phyloP scores from a whole-genome alignment of 768 basidiomycete genomes.

The Piloderma croceum region DNA sequence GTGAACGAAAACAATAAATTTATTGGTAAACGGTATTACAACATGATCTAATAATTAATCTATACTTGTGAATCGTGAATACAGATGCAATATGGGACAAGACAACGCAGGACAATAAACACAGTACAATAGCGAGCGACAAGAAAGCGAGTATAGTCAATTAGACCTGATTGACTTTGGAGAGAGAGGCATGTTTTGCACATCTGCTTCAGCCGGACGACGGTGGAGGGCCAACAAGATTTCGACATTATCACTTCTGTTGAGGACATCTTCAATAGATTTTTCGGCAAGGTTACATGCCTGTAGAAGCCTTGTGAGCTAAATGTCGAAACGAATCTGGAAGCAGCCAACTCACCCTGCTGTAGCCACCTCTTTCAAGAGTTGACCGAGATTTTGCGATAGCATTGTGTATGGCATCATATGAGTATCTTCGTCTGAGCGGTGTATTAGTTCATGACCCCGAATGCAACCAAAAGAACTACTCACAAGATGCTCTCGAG shows the following conservation, averaged over 20 bases:
- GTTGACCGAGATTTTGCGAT: slow-evolving; percentile 64
- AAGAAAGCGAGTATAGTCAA: slow-evolving; percentile 18
- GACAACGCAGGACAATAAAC: slow-evolving; percentile 10
- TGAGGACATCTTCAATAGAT: slow-evolving; percentile 65
- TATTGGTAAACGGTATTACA: no score
- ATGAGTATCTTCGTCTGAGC: slow-evolving; percentile 63
- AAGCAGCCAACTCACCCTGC: slow-evolving; percentile 35
- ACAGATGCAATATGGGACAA: slow-evolving; percentile 3
- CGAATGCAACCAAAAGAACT: slow-evolving; percentile 1
- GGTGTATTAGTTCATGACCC: slow-evolving; percentile 2
- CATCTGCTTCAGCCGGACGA: slow-evolving; percentile 18
- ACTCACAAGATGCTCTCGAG: slow-evolving; percentile 70
- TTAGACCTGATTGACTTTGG: slow-evolving; percentile 44
- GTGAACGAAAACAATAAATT: no score
- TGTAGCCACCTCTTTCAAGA: slow-evolving; percentile 53
- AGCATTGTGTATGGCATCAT: slow-evolving; percentile 77
- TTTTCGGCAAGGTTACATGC: slow-evolving; percentile 65
- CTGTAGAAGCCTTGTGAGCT: slow-evolving; percentile 28
- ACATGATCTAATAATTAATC: no score
- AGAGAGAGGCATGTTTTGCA: no score
- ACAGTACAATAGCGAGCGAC: slow-evolving; percentile 12
- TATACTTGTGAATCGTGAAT: not conserved
- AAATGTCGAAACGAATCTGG: slow-evolving; percentile 22
- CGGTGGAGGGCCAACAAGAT: slow-evolving; percentile 62
- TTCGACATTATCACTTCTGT: slow-evolving; percentile 60